Conservation (phyloP, 2,329 filamentous ascomycete species). For the Phaeosphaeria sp. region DNA sequence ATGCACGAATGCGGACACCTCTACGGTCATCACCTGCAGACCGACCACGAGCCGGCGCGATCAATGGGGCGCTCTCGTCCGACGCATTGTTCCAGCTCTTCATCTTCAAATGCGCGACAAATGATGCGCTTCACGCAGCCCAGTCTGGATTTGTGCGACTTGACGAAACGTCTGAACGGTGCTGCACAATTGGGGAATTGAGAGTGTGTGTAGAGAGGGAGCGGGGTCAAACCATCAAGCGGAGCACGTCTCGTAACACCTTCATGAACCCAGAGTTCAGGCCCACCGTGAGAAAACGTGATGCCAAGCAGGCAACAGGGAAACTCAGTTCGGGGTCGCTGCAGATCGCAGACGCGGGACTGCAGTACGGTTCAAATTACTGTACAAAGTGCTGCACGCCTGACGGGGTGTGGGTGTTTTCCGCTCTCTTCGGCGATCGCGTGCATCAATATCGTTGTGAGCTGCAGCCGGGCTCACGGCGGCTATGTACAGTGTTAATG, state of each 20-base stretch:
- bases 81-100: constrained; percentile 25
- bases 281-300: constrained; percentile 1
- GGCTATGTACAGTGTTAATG: constrained; percentile 25
- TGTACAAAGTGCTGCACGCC: constrained; percentile 5
- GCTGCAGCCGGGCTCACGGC: constrained; percentile 28
- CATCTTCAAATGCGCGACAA: constrained; percentile 20
- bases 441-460: constrained; percentile 12
- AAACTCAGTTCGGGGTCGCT: not conserved
- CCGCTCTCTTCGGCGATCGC: not conserved
- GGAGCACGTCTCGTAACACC: not conserved
- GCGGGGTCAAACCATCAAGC: constrained; percentile 5
- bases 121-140: not conserved
- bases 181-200: not conserved
- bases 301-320: constrained; percentile 8
- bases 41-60: constrained; percentile 12
- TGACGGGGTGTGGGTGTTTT: not conserved
- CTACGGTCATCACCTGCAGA: not conserved
- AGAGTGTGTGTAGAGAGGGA: not conserved
- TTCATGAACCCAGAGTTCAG: not conserved
- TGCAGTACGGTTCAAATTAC: not conserved
- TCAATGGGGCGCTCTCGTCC: constrained; percentile 11
- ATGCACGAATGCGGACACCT: constrained; percentile 12
- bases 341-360: not conserved
- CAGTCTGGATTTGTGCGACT: not conserved
- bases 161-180: not conserved